A percentile compares a stretch with the other conserved stretches of the same genome.
Conservation (phyloP, 108 stramenopile species). For the Discostella pseudostelligera region DNA sequence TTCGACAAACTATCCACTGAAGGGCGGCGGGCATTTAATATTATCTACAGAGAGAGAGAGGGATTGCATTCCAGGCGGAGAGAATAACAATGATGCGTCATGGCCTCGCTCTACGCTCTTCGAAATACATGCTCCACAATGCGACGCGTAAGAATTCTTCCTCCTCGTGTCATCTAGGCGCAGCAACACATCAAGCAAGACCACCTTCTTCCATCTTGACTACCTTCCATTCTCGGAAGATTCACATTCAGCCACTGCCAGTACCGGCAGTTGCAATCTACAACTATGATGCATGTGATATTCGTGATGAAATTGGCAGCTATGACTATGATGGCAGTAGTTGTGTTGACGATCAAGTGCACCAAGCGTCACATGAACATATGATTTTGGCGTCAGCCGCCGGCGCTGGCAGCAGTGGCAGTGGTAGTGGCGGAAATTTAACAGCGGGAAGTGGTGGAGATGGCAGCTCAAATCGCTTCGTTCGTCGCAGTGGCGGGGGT, state of each 20-base stretch:
- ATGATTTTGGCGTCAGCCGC: background rate
- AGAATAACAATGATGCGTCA: constrained; percentile 7
- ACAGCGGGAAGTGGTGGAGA: constrained; percentile 2
- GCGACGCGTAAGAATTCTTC: background rate
- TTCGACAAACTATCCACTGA: too few relatives aligned
- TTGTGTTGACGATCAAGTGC: background rate
- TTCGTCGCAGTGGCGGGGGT: constrained; percentile 27
- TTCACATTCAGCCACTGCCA: constrained; percentile 40
- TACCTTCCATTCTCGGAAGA: background rate
- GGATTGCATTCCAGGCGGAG: too few relatives aligned
- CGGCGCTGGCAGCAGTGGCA: background rate
- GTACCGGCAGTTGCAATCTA: constrained; percentile 38
- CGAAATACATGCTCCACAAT: background rate
- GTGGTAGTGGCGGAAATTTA: background rate
- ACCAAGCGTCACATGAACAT: too few relatives aligned
- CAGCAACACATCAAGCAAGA: background rate
- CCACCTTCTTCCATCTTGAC: background rate
- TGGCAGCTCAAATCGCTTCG: constrained; percentile 7
- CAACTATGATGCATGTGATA: constrained; percentile 2
- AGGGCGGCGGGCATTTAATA: too few relatives aligned
- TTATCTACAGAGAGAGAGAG: too few relatives aligned
- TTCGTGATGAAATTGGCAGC: constrained; percentile 8
- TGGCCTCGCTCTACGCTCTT: constrained; percentile 8
- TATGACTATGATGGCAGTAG: constrained; percentile 16
- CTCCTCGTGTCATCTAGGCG: background rate